Base-by-base conservation (phyloP, 2,329 filamentous ascomycete genomes). In the Scorias spongiosa region DNA sequence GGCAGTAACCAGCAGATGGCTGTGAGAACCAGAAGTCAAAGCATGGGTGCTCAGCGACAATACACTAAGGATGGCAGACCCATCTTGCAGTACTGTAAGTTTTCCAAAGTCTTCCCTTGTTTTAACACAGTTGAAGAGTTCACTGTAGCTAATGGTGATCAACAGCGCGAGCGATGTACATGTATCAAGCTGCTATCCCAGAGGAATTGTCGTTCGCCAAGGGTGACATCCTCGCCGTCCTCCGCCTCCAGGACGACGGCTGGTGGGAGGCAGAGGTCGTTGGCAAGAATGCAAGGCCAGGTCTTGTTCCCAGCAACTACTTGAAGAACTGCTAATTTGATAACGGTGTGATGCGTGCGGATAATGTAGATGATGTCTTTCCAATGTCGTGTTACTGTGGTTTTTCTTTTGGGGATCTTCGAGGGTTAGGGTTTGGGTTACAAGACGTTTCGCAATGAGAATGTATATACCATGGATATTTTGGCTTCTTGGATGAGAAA, bases 201-300 rank as follows among this genome's bases (percentile, higher is more conserved):
- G 91, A 96, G 60, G 93, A 98, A 64, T 69, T 98, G 15, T 82
- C 83, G 11, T 98, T 98, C 63, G 72, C 73, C 40, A 98, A 98
- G 67, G 88, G 88, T 40, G 93, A 98, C 58, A 78, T 89, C 46
- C 71, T 98, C 11, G 86, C 89, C 2, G 80, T 98, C 11, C 69
- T 95, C 40, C 75, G 88, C 47, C 78, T 93, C 56, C 91, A 98
- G 65, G 91, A 98, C 60, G 91, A 98, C 59, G 91, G 91, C 15
- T 98, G 91, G 91, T 98, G 93, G 91, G 91, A 98, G 67, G 93
- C 93, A 10, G 89, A 95, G 63, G 77, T 95, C 36, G 84, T 88
- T 39, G 80, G 80, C 15, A 71, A 70, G 54, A 66, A 65, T 36
- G 69, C 69, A 8, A 61, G 65, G 36, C 62, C 71, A 12, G 78